phyloP scores from a whole-genome alignment of 2,329 filamentous ascomycete species.

The Phaeosphaeria sp. region DNA sequence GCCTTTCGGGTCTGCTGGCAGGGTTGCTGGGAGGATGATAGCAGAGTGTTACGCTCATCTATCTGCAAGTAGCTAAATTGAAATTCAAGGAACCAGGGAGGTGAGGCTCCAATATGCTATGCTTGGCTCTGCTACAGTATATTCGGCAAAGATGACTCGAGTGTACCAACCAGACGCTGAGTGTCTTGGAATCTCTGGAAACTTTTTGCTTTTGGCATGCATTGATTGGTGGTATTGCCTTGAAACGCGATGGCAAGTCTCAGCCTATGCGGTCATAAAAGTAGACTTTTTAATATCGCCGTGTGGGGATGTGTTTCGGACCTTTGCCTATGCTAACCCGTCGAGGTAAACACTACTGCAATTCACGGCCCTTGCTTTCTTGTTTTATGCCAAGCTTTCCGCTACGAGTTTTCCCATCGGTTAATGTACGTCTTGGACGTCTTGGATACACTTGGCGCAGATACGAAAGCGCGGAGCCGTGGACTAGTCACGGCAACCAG shows the following conservation, averaged over 20 bases:
- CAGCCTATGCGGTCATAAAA: conserved; percentile 29
- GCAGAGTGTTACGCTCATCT: conserved; percentile 13
- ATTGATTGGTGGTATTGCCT: conserved; percentile 20
- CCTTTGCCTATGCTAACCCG: conserved; percentile 9
- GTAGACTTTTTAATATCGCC: conserved; percentile 31
- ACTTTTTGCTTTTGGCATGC: neutral
- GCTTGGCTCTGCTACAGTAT: conserved; percentile 20
- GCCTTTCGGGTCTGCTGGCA: conserved; percentile 12
- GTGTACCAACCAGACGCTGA: conserved; percentile 7
- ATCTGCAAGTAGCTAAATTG: conserved; percentile 26
- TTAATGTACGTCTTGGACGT: conserved; percentile 15
- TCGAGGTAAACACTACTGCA: conserved; percentile 10
- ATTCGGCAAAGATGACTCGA: neutral
- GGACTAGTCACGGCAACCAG: conserved; percentile 12
- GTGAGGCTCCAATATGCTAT: conserved; percentile 22
- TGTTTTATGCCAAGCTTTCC: conserved; percentile 22
- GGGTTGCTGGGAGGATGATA: conserved; percentile 20
- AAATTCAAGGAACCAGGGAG: conserved; percentile 16
- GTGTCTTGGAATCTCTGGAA: neutral
- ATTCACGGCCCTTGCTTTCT: conserved; percentile 10
- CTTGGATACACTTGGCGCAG: conserved; percentile 17
- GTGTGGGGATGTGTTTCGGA: conserved; percentile 21
- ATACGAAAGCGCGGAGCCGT: conserved; percentile 13
- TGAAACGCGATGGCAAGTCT: conserved; percentile 27
- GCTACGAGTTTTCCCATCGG: conserved; percentile 21